These are phyloP conservation scores for Fusarium graminum DNA, from an alignment of 2,329 filamentous ascomycete species.

Conservation along the genomic window DNA sequence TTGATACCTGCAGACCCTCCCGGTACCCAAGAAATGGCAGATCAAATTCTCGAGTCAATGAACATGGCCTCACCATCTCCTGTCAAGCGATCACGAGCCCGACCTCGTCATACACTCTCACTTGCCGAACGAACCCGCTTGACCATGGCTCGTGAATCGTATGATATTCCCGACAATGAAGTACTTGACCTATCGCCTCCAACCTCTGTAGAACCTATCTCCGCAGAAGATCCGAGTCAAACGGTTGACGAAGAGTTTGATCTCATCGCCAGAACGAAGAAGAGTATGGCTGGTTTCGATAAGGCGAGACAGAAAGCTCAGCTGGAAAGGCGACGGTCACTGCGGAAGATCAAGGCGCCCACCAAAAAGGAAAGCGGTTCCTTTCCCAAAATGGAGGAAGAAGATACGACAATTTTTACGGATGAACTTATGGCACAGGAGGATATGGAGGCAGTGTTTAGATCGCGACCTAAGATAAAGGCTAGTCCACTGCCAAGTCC, in stretches of 20 bases:
- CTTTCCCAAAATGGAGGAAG: slow-evolving; percentile 63
- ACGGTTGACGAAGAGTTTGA: slow-evolving; percentile 55
- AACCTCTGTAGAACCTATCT: slow-evolving; percentile 18
- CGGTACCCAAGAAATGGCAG: slow-evolving; percentile 63
- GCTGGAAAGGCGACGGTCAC: slow-evolving; percentile 66
- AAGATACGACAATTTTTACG: slow-evolving; percentile 63
- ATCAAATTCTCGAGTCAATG: slow-evolving; percentile 69
- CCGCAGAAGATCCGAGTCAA: slow-evolving; percentile 40
- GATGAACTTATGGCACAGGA: slow-evolving; percentile 79
- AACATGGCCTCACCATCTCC: slow-evolving; percentile 69
- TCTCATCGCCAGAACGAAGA: slow-evolving; percentile 68
- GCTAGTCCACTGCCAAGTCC: slow-evolving; percentile 75
- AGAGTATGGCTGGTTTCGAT: slow-evolving; percentile 73
- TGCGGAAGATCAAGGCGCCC: slow-evolving; percentile 59
- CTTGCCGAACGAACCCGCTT: slow-evolving; percentile 84
- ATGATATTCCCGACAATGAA: slow-evolving; percentile 51
- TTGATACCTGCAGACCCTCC: slow-evolving; percentile 30
- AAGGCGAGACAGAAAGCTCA: slow-evolving; percentile 72
- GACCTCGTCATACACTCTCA: slow-evolving; percentile 68
- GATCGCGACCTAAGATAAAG: slow-evolving; percentile 83
- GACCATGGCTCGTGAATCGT: slow-evolving; percentile 77
- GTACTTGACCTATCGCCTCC: slow-evolving; percentile 47
- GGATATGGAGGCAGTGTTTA: slow-evolving; percentile 87
- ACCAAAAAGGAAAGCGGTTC: slow-evolving; percentile 59
- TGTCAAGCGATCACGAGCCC: slow-evolving; percentile 58